Evolutionary conservation across 192 early-diverging fungal genomes (phyloP).

Genomic region (Podila horticola): DNA sequence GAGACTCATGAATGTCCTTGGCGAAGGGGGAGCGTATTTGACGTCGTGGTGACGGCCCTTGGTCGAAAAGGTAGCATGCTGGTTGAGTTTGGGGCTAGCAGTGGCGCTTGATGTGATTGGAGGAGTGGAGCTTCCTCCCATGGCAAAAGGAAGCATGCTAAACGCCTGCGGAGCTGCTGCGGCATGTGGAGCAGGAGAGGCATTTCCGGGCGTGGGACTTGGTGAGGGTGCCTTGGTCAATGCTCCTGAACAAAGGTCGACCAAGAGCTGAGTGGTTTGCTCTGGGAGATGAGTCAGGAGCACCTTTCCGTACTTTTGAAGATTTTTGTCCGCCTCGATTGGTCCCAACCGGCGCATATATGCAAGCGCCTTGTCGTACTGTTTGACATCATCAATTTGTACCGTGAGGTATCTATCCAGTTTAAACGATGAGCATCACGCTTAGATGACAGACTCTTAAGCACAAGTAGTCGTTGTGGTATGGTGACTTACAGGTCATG

Average conservation of each 20-base stretch:
- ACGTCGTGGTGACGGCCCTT: conserved; percentile 18
- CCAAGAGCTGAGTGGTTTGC: conserved; percentile 63
- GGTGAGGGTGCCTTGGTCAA: conserved; percentile 13
- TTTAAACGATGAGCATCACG: not conserved
- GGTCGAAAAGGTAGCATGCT: conserved; percentile 16
- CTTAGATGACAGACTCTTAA: not conserved
- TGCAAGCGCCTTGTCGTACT: conserved; percentile 78
- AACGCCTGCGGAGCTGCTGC: conserved; percentile 23
- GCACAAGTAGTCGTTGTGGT: not conserved
- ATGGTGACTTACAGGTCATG: conserved; percentile 71
- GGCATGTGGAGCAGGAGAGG: conserved; percentile 3
- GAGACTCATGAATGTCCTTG: conserved; percentile 85
- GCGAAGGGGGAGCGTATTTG: conserved; percentile 59
- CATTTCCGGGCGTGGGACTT: conserved; percentile 24
- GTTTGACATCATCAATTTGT: conserved; percentile 87
- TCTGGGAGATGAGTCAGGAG: conserved; percentile 64
- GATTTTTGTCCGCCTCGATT: conserved; percentile 62
- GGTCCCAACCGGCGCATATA: conserved; percentile 76
- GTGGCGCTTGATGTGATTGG: conserved; percentile 8
- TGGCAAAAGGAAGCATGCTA: conserved; percentile 49
- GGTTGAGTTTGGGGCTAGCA: conserved; percentile 11
- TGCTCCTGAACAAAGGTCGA: conserved; percentile 64
- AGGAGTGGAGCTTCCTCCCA: conserved; percentile 18
- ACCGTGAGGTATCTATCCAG: conserved; percentile 81
- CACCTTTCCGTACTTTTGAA: conserved; percentile 67